Evolutionary conservation across 1,139 yeast genomes (phyloP).

Genomic region (Casaregolazyma suthepensis): DNA sequence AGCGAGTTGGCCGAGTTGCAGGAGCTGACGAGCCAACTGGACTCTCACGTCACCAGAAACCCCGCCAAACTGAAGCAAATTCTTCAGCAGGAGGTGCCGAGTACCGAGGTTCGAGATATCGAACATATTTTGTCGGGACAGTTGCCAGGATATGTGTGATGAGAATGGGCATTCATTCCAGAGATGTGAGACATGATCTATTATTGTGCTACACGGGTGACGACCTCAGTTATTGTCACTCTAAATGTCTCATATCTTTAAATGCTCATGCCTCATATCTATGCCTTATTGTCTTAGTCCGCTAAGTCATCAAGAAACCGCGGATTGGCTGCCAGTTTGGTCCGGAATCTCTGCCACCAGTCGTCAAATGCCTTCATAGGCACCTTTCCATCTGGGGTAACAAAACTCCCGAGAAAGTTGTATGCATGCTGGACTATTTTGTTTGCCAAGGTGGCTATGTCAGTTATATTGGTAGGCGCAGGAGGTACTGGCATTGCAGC

Average conservation of each 20-base stretch:
- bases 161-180: neutral
- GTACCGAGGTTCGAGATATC: neutral
- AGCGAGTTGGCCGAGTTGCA: slow-evolving; percentile 2
- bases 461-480: slow-evolving; percentile 22
- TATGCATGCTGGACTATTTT: slow-evolving; percentile 89
- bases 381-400: slow-evolving; percentile 71
- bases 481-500: slow-evolving; percentile 18
- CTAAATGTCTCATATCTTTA: neutral
- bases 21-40: neutral
- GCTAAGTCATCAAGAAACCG: slow-evolving; percentile 54
- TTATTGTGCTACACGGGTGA: neutral
- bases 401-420: slow-evolving; percentile 79
- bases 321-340: slow-evolving; percentile 72
- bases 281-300: slow-evolving; percentile 3
- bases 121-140: slow-evolving; percentile 2
- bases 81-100: neutral
- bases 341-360: slow-evolving; percentile 93
- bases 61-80: slow-evolving; percentile 1
- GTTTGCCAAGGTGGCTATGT: slow-evolving; percentile 57
- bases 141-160: slow-evolving; percentile 6
- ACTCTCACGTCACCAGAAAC: neutral
- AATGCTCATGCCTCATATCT: slow-evolving; percentile 6
- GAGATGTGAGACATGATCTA: neutral
- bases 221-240: neutral
- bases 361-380: slow-evolving; percentile 84